Conservation (phyloP, 108 stramenopile species). For the Skeletonema marinoi region DNA sequence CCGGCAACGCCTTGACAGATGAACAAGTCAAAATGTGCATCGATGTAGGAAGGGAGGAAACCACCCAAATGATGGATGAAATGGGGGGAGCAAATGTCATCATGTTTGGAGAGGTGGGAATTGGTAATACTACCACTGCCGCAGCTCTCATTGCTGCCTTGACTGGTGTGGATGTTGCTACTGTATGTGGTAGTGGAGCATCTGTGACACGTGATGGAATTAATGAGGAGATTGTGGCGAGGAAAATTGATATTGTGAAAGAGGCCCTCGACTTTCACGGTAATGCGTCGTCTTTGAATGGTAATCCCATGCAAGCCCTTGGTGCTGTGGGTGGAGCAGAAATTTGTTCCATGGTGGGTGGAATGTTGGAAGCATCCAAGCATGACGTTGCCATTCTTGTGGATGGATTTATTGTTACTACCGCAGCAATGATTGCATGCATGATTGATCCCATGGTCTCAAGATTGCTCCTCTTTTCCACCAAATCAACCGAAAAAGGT, state of each 20-base stretch:
- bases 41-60: constrained; percentile 38
- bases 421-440: constrained; percentile 74
- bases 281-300: constrained; percentile 1
- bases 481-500: constrained; percentile 70
- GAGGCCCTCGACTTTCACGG: constrained; percentile 56
- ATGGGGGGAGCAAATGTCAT: constrained; percentile 27
- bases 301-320: constrained; percentile 29
- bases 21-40: constrained; percentile 58
- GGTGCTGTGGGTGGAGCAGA: constrained; percentile 74
- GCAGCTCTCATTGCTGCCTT: constrained; percentile 63
- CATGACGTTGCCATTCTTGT: constrained; percentile 67
- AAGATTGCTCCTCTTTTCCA: constrained; percentile 65
- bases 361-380: constrained; percentile 58
- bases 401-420: constrained; percentile 82
- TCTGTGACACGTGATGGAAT: constrained; percentile 53
- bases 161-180: constrained; percentile 37
- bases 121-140: constrained; percentile 84
- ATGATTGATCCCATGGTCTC: constrained; percentile 49
- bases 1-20: constrained; percentile 62
- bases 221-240: constrained; percentile 45
- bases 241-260: constrained; percentile 66
- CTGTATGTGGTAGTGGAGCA: constrained; percentile 70
- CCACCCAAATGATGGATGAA: constrained; percentile 34
- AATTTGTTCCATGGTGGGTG: constrained; percentile 81
- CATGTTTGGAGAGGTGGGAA: constrained; percentile 82